Conservation (phyloP, 2,329 filamentous ascomycete species). For the Sporothrix humicola region DNA sequence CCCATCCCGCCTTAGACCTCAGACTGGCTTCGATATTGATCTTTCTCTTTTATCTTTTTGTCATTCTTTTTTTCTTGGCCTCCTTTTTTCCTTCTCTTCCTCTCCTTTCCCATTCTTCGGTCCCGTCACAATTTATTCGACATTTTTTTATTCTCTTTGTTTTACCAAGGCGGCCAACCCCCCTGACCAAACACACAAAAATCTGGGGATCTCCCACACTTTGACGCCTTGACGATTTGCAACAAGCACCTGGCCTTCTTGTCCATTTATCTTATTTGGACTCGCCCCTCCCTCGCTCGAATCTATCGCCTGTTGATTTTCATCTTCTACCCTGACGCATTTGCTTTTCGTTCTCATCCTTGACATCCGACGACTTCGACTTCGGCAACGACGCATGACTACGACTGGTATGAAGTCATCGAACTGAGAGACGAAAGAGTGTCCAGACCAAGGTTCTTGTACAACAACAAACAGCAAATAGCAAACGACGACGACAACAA, state of each 20-base stretch:
- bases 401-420: neutral
- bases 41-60: slow-evolving; percentile 6
- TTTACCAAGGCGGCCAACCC: neutral
- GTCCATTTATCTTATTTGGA: slow-evolving; percentile 18
- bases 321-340: neutral
- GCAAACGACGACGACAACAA: neutral
- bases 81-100: neutral
- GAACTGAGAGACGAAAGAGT: slow-evolving; percentile 3
- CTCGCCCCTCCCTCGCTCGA: neutral
- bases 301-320: neutral
- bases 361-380: neutral
- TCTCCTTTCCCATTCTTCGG: neutral
- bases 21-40: neutral
- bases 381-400: neutral
- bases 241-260: slow-evolving; percentile 2
- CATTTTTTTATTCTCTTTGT: neutral
- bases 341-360: neutral
- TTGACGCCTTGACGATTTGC: slow-evolving; percentile 5
- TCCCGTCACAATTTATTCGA: neutral
- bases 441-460: slow-evolving; percentile 13
- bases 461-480: slow-evolving; percentile 1
- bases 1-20: too few relatives aligned
- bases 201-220: slow-evolving; percentile 38
- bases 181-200: slow-evolving; percentile 39
- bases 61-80: neutral